These are phyloP conservation scores for Syzygium malaccense DNA, from an alignment of 441 rosid genomes.

Conservation along the genomic window DNA sequence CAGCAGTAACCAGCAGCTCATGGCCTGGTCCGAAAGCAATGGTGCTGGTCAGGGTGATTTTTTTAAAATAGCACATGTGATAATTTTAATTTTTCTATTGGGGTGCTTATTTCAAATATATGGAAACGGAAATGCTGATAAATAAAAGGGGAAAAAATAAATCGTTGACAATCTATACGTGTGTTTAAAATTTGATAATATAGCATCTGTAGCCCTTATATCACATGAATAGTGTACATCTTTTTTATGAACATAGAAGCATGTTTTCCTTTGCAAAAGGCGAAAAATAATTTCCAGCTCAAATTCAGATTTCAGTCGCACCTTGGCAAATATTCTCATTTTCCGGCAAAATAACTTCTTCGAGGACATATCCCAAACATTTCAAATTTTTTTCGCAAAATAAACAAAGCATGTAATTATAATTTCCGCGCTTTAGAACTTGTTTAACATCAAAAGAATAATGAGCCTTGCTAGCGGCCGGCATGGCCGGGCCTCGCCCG, in stretches of 20 bases:
- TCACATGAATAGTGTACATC: not conserved
- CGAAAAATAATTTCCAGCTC: rapidly evolving
- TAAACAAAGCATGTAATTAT: not conserved
- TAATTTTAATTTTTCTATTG: not conserved
- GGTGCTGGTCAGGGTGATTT: not conserved
- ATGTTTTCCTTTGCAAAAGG: not conserved
- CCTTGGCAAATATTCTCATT: not conserved
- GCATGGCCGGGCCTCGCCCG: too few relatives aligned
- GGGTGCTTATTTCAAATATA: not conserved
- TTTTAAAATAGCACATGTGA: too few relatives aligned
- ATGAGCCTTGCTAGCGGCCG: too few relatives aligned
- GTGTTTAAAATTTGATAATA: not conserved
- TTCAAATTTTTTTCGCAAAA: not conserved
- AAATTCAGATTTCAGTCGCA: not conserved
- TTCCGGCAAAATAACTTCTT: not conserved
- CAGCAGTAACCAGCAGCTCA: not conserved
- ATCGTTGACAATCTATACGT: not conserved
- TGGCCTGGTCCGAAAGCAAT: not conserved
- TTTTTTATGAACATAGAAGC: not conserved
- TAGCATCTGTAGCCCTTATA: not conserved
- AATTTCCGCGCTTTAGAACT: not conserved
- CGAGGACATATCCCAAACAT: not conserved
- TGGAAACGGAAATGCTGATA: not conserved
- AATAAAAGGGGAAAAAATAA: not conserved
- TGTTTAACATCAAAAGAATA: not conserved